A percentile compares a stretch with the other conserved stretches of the same genome.
Evolutionary conservation across 768 basidiomycete genomes (phyloP).

Genomic region (Mycena vulgaris): DNA sequence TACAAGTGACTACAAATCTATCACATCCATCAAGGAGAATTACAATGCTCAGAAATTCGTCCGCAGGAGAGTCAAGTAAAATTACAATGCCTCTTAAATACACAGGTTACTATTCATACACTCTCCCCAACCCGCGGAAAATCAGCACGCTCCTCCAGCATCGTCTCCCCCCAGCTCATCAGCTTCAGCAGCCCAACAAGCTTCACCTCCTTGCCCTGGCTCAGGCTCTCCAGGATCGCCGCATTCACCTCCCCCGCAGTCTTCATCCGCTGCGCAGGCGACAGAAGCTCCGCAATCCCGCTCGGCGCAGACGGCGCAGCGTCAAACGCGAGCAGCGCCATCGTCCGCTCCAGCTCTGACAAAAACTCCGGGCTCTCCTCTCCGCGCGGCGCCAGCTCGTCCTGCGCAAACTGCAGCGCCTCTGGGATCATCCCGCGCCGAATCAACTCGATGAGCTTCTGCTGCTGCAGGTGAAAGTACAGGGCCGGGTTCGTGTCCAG

Average conservation of each 20-base stretch:
- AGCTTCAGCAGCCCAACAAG: constrained; percentile 86
- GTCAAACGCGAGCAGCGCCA: constrained; percentile 92
- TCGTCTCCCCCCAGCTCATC: constrained; percentile 89
- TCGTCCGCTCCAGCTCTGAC: constrained; percentile 92
- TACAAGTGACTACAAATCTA: no score
- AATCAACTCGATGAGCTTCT: constrained; percentile 95
- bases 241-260: constrained; percentile 98
- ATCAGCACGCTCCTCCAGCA: constrained; percentile 83
- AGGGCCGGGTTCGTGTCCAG: constrained; percentile 94
- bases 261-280: constrained; percentile 90
- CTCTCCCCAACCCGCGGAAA: constrained; percentile 70
- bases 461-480: constrained; percentile 96
- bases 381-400: constrained; percentile 94
- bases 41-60: no score
- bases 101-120: no score
- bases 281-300: constrained; percentile 84
- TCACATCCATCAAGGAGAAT: no score
- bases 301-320: constrained; percentile 71
- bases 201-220: constrained; percentile 95
- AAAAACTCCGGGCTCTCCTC: constrained; percentile 97
- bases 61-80: no score
- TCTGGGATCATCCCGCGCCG: constrained; percentile 84
- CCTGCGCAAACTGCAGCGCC: constrained; percentile 92
- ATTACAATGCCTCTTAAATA: constrained; percentile 36
- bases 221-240: constrained; percentile 92